Percentiles rank a stretch among this genome's conserved stretches.
Evolutionary conservation across 2,329 filamentous ascomycete genomes (phyloP).

Genomic region (Alternaria metachromatica): DNA sequence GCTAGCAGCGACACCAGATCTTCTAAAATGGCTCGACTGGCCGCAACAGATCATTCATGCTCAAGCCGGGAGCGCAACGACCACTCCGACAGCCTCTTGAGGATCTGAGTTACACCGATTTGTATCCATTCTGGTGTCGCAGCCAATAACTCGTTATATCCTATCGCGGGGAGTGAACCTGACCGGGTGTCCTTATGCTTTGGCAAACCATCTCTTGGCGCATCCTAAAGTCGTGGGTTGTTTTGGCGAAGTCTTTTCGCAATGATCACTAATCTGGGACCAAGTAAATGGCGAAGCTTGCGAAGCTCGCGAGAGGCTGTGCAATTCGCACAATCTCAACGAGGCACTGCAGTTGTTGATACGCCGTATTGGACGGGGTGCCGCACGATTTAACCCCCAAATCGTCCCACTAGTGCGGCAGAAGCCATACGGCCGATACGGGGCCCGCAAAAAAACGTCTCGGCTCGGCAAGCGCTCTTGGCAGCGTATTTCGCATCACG

Average conservation of each 20-base stretch:
- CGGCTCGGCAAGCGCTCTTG: background rate
- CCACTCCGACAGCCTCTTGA: background rate
- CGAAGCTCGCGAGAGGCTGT: background rate
- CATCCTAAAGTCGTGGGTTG: background rate
- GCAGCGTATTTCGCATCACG: background rate
- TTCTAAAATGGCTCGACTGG: constrained; percentile 39
- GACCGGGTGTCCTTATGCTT: background rate
- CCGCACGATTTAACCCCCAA: background rate
- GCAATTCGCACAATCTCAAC: background rate
- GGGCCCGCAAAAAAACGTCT: background rate
- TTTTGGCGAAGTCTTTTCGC: background rate
- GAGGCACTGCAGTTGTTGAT: background rate
- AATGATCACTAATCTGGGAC: background rate
- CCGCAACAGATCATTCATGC: constrained; percentile 26
- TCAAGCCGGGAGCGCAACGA: constrained; percentile 3
- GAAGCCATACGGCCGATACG: background rate
- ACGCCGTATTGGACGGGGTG: background rate
- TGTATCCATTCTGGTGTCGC: background rate
- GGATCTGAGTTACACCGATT: background rate
- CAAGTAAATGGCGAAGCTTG: background rate
- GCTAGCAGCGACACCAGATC: constrained; percentile 32
- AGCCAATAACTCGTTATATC: background rate
- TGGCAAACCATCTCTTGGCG: background rate
- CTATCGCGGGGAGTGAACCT: background rate
- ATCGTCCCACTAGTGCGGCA: background rate